These are phyloP conservation scores for Schoenoplectus triqueter DNA, from an alignment of 202 grass and related monocot genomes.

Conservation along the genomic window DNA sequence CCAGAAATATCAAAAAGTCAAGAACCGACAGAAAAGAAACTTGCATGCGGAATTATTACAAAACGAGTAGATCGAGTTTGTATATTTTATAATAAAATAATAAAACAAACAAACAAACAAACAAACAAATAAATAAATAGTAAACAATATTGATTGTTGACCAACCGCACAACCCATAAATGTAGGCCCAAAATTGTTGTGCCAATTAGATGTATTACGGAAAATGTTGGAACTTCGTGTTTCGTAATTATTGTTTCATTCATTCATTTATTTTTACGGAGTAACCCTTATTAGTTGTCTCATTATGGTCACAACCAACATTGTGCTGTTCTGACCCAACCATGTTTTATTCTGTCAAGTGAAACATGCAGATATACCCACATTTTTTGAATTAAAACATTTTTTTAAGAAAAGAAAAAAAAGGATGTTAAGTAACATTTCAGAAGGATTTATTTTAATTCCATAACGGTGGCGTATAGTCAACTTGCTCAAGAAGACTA, in stretches of 20 bases:
- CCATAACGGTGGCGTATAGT: not conserved
- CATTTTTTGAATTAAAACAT: not conserved
- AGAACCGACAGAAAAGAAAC: no score
- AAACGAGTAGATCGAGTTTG: not conserved
- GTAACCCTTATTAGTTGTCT: conserved; percentile 26
- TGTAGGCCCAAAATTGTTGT: not conserved
- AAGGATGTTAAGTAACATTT: not conserved
- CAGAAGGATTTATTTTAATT: not conserved
- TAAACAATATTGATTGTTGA: conserved; percentile 1
- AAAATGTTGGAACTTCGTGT: not conserved
- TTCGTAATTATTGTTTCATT: not conserved
- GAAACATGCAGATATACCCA: conserved; percentile 21
- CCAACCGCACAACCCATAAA: not conserved
- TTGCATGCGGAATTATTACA: not conserved
- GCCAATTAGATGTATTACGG: not conserved
- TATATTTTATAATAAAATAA: not conserved
- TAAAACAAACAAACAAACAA: not conserved
- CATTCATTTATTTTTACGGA: conserved; percentile 8
- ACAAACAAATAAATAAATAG: not conserved
- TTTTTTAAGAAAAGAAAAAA: not conserved
- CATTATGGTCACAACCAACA: conserved; percentile 41
- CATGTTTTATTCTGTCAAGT: conserved; percentile 23
- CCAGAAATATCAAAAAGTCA: not conserved
- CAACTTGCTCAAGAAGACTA: conserved; percentile 15
- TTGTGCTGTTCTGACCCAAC: conserved; percentile 31